Base-by-base conservation (phyloP, 305 asterid genomes). In the Fraxinus paxiana region DNA sequence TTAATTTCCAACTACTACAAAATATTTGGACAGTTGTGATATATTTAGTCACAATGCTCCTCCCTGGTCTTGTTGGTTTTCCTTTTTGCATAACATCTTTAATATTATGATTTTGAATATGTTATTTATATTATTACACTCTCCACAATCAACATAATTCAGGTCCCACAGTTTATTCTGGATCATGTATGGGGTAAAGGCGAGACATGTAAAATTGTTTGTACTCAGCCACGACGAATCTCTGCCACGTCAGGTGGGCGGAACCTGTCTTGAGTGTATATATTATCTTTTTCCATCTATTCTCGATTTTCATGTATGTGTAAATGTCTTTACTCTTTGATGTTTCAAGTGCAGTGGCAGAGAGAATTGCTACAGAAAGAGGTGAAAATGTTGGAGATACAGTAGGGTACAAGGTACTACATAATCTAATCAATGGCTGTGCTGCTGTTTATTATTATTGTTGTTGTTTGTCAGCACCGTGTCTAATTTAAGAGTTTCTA, bases 151-250 rank as follows among this genome's bases (percentile, higher is more conserved):
- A 77, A 74, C 78, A 72, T 86, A 33, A 74, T 83, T 73, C 84
- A 96, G 99, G 98, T 96, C 77, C 99, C 99, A 9, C 99, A 94
- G 85, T 92, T 83, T 90, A 83, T 96, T 82, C 81, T 96, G 88
- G 99, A 96, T 85, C 92, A 92, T 85, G 90, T 89, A 80, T 96
- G 99, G 99, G 85, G 91, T 81, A 92, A 86, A 86, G 94, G 97
- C 41, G 91, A 93, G 89, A 18, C 91, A 35, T 94, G 97, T 87
- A 96, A 96, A 91, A 86, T 96, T 79, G 89, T 96, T 74, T 96
- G 99, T 83, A 92, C 98, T 65, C 99, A 96, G 85, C 98, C 99
- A 41, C 90, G 99, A 71, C 87, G 98, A 86, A 93, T 96, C 65
- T 96, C 99, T 86, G 99, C 99, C 48, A 91, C 89, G 73, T 96